These are phyloP conservation scores for Takashimella koratensis DNA, from an alignment of 1,284 basidiomycete genomes.

Conservation along the genomic window DNA sequence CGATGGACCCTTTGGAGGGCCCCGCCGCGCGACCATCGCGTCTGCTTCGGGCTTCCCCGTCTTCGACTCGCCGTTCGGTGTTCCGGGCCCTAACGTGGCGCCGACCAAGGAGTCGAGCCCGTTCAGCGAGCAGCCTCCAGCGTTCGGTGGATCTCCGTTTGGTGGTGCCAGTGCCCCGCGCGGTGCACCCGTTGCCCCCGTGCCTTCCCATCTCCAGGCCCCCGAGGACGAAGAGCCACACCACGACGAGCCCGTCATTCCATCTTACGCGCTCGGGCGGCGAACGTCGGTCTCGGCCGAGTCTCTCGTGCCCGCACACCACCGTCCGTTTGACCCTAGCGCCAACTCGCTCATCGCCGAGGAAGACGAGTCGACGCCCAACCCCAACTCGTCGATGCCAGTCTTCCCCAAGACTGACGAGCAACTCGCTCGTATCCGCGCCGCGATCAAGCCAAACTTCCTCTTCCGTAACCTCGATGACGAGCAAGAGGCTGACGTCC, in stretches of 20 bases:
- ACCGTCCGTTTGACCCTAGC: slow-evolving; percentile 23
- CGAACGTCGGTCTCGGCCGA: slow-evolving; percentile 97
- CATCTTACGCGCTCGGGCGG: slow-evolving; percentile 72
- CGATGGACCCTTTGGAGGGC: slow-evolving; percentile 41
- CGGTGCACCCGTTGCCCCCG: slow-evolving; percentile 55
- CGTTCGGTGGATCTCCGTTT: slow-evolving; percentile 38
- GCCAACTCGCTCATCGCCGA: slow-evolving; percentile 31
- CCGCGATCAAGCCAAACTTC: slow-evolving; percentile 83
- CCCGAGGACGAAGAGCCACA: slow-evolving; percentile 18
- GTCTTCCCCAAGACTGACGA: slow-evolving; percentile 77
- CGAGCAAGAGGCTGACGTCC: slow-evolving; percentile 87
- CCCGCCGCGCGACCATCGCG: slow-evolving; percentile 33
- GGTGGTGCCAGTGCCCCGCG: slow-evolving; percentile 50
- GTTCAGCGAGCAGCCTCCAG: slow-evolving; percentile 24
- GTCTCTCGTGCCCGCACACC: slow-evolving; percentile 78
- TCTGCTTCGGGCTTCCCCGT: slow-evolving; percentile 14
- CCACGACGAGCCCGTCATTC: slow-evolving; percentile 41
- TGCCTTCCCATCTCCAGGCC: slow-evolving; percentile 50
- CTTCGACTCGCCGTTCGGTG: slow-evolving; percentile 28
- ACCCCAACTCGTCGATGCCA: slow-evolving; percentile 51
- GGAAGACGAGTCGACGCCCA: slow-evolving; percentile 40
- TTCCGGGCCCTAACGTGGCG: slow-evolving; percentile 2
- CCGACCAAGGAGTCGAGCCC: slow-evolving; percentile 16
- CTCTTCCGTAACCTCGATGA: slow-evolving; percentile 95
- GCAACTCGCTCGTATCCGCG: slow-evolving; percentile 81